A percentile compares a stretch with the other conserved stretches of the same genome.
These are phyloP conservation scores for Boletus reticulatus DNA, from an alignment of 768 basidiomycete genomes.

Conservation along the genomic window DNA sequence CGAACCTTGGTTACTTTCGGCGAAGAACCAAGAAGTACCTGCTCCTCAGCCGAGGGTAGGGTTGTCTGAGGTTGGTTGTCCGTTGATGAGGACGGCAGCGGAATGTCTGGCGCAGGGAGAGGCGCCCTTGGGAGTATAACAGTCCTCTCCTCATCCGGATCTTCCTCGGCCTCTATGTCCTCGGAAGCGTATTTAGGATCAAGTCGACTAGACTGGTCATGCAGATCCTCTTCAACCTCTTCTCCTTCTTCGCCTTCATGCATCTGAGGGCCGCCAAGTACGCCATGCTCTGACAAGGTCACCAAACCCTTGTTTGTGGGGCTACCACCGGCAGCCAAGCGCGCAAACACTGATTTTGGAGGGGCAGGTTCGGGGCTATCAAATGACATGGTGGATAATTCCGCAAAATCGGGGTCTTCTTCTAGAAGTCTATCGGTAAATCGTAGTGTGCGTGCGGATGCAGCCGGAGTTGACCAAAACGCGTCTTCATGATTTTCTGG, in stretches of 20 bases:
- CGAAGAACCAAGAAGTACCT: slow-evolving; percentile 11
- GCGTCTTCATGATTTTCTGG: slow-evolving; percentile 48
- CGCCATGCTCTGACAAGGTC: not conserved
- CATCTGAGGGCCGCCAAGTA: slow-evolving; percentile 5
- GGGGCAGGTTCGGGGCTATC: slow-evolving; percentile 40
- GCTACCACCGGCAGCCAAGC: slow-evolving; percentile 13
- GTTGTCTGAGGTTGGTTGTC: slow-evolving; percentile 4
- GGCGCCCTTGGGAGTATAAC: slow-evolving; percentile 28
- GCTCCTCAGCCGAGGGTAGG: slow-evolving; percentile 1
- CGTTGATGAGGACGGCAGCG: not conserved
- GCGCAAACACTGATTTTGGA: slow-evolving; percentile 29
- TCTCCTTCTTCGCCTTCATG: not conserved
- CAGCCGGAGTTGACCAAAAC: slow-evolving; percentile 63
- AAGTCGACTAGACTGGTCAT: slow-evolving; percentile 14
- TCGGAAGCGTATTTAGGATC: slow-evolving; percentile 6
- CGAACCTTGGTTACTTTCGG: slow-evolving; percentile 39
- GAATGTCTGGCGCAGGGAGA: not conserved
- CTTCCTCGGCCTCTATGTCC: slow-evolving; percentile 9
- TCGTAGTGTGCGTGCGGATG: slow-evolving; percentile 52
- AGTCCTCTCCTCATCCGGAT: slow-evolving; percentile 30
- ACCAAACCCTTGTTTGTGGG: slow-evolving; percentile 5
- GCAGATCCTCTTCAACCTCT: not conserved
- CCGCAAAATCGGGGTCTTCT: slow-evolving; percentile 58
- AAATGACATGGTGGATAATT: slow-evolving; percentile 47
- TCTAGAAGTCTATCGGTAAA: slow-evolving; percentile 64